These are phyloP conservation scores for Trichoderma citrinoviride DNA, from an alignment of 2,329 filamentous ascomycete species.

Conservation along the genomic window DNA sequence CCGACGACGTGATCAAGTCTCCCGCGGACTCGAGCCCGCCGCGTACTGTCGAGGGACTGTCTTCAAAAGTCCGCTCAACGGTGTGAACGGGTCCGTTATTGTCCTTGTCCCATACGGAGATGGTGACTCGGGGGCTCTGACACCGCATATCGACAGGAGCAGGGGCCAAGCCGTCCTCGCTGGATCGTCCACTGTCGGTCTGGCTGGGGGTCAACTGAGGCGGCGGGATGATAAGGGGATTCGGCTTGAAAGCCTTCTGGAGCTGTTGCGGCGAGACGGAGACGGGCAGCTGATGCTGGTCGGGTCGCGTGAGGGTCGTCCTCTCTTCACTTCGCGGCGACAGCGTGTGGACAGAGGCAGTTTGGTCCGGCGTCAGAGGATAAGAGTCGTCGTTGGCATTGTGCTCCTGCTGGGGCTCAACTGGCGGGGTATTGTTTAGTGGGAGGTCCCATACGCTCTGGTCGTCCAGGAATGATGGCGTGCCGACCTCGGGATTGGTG, in stretches of 20 bases:
- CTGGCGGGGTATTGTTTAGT: slow-evolving; percentile 10
- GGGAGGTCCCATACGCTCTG: slow-evolving; percentile 23
- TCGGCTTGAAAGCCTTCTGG: slow-evolving; percentile 39
- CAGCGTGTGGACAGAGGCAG: slow-evolving; percentile 47
- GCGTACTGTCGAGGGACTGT: slow-evolving; percentile 37
- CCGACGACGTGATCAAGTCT: slow-evolving; percentile 37
- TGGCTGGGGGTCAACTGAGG: slow-evolving; percentile 50
- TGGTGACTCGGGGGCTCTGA: slow-evolving; percentile 54
- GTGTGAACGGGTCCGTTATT: slow-evolving; percentile 38
- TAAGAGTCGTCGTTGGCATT: slow-evolving; percentile 32
- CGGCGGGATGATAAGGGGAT: slow-evolving; percentile 30
- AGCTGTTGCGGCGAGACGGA: slow-evolving; percentile 45
- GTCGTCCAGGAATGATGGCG: slow-evolving; percentile 47
- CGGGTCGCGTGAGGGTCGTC: slow-evolving; percentile 27
- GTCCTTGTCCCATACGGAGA: slow-evolving; percentile 55
- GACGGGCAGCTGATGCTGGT: slow-evolving; percentile 31
- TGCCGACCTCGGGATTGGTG: slow-evolving; percentile 40
- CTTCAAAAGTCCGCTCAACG: slow-evolving; percentile 42
- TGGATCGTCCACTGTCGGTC: slow-evolving; percentile 49
- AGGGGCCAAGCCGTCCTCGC: slow-evolving; percentile 47
- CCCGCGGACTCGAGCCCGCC: slow-evolving; percentile 40
- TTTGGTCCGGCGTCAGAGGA: slow-evolving; percentile 53
- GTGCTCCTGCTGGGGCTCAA: slow-evolving; percentile 17
- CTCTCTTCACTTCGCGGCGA: slow-evolving; percentile 41
- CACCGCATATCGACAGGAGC: slow-evolving; percentile 42